A percentile compares a stretch with the other conserved stretches of the same genome.
phyloP scores from a whole-genome alignment of 164 flowering plant genomes.

The Tetrastigma voinierianum region DNA sequence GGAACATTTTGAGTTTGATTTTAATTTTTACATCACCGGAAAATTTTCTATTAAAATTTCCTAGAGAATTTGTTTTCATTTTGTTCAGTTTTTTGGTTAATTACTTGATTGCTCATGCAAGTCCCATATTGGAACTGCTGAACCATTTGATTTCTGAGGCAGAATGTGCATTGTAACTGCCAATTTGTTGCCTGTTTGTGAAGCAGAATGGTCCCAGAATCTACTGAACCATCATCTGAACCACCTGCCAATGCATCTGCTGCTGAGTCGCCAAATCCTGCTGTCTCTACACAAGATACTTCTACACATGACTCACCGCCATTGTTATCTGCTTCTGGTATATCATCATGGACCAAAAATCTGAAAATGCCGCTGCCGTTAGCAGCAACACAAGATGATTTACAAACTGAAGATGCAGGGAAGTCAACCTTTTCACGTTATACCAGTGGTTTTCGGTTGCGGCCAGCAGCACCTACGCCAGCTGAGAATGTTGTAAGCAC shows the following conservation, averaged over 20 bases:
- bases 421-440: slow-evolving; percentile 70
- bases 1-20: too few relatives aligned
- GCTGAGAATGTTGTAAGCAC: slow-evolving; percentile 38
- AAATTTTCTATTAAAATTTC: too few relatives aligned
- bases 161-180: too few relatives aligned
- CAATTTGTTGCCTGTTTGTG: neutral
- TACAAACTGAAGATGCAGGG: slow-evolving; percentile 40
- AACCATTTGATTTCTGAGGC: too few relatives aligned
- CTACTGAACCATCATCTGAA: slow-evolving; percentile 22
- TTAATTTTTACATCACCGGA: too few relatives aligned
- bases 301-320: slow-evolving; percentile 35
- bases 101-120: too few relatives aligned
- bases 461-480: slow-evolving; percentile 36
- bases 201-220: slow-evolving; percentile 32
- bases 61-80: too few relatives aligned
- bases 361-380: slow-evolving; percentile 54
- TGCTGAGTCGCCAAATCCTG: slow-evolving; percentile 16
- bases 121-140: too few relatives aligned
- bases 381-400: slow-evolving; percentile 30
- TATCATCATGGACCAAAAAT: slow-evolving; percentile 67
- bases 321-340: slow-evolving; percentile 44
- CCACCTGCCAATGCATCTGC: slow-evolving; percentile 14
- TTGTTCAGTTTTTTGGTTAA: too few relatives aligned
- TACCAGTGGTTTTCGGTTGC: slow-evolving; percentile 68
- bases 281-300: slow-evolving; percentile 18